Evolutionary conservation across 345 rosid genomes (phyloP).

Genomic region (Eucalyptus pauciflora): DNA sequence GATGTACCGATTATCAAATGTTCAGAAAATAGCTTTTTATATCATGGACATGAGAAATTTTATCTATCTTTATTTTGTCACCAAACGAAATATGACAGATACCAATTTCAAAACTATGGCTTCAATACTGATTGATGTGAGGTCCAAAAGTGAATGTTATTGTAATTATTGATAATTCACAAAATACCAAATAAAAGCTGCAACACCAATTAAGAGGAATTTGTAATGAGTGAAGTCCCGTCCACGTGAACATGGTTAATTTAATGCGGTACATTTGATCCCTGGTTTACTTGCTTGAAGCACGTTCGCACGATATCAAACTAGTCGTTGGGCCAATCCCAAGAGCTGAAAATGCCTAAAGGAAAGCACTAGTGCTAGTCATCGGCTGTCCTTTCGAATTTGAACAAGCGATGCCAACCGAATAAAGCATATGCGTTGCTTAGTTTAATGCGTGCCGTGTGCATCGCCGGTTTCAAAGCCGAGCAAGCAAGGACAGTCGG

Average conservation of each 20-base stretch:
- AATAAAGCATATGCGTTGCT: neutral
- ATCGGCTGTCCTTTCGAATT: neutral
- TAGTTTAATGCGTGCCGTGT: neutral
- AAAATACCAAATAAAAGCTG: neutral
- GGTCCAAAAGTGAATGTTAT: neutral
- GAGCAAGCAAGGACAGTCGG: neutral
- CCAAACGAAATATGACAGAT: neutral
- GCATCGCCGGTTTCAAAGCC: neutral
- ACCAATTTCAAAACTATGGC: neutral
- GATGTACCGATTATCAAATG: no score
- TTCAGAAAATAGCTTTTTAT: no score
- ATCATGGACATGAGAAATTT: no score
- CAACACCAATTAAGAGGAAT: neutral
- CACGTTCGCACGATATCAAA: neutral
- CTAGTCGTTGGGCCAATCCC: neutral
- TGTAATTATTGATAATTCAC: neutral
- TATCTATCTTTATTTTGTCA: neutral
- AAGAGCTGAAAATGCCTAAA: neutral
- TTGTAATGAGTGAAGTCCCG: neutral
- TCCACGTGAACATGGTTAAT: neutral
- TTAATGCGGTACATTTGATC: neutral
- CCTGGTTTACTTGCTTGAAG: neutral
- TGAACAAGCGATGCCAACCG: neutral
- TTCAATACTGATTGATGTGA: fast-evolving
- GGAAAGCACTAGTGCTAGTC: neutral